These are phyloP conservation scores for Annulohypoxylon truncatum DNA, from an alignment of 2,329 filamentous ascomycete genomes.

Conservation along the genomic window DNA sequence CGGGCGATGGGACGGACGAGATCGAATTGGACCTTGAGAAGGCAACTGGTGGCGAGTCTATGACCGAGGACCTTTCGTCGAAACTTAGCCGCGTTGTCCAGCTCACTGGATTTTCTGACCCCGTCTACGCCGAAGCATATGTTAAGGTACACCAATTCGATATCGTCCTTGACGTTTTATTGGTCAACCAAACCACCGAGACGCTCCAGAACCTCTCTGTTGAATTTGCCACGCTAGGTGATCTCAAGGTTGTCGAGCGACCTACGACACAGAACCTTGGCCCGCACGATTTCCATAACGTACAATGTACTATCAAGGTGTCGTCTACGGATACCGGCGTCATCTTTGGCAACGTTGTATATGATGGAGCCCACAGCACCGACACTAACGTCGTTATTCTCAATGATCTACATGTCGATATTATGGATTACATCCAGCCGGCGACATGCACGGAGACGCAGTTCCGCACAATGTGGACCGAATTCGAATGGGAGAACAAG, in stretches of 20 bases:
- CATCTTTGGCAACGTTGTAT: slow-evolving; percentile 98
- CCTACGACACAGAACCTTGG: slow-evolving; percentile 96
- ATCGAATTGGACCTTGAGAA: slow-evolving; percentile 91
- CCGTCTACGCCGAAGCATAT: slow-evolving; percentile 98
- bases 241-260: slow-evolving; percentile 96
- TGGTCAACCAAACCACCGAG: slow-evolving; percentile 97
- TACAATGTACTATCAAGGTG: slow-evolving; percentile 98
- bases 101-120: slow-evolving; percentile 96
- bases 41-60: slow-evolving; percentile 89
- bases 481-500: slow-evolving; percentile 99
- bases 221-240: slow-evolving; percentile 97
- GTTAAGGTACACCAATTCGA: slow-evolving; percentile 99
- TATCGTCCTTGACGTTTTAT: slow-evolving; percentile 93
- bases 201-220: slow-evolving; percentile 97
- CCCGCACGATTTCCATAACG: slow-evolving; percentile 96
- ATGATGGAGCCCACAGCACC: slow-evolving; percentile 90
- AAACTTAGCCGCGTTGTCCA: slow-evolving; percentile 97
- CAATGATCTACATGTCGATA: slow-evolving; percentile 97
- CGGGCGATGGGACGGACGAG: slow-evolving; percentile 82
- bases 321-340: slow-evolving; percentile 98
- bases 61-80: slow-evolving; percentile 85
- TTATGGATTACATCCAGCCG: slow-evolving; percentile 99
- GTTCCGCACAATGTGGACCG: slow-evolving; percentile 99
- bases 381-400: slow-evolving; percentile 98
- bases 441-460: slow-evolving; percentile 97